phyloP scores from a whole-genome alignment of 2,329 filamentous ascomycete species.

The Calonectria multiphialidica region DNA sequence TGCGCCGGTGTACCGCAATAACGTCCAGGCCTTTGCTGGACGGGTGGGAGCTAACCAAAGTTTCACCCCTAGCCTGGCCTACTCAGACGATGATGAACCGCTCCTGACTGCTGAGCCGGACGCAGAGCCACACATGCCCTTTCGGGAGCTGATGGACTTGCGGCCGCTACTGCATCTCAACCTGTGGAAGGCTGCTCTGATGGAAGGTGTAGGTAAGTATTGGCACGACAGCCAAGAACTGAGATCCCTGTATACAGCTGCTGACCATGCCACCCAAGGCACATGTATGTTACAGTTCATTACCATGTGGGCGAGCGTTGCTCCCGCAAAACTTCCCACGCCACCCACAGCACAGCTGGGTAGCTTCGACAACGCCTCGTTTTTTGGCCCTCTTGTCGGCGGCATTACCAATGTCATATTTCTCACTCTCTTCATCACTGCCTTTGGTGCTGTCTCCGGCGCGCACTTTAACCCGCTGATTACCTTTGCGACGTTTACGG shows the following conservation, averaged over 20 bases:
- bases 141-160: constrained; percentile 49
- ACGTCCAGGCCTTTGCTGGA: constrained; percentile 32
- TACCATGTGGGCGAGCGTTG: constrained; percentile 31
- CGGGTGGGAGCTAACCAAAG: constrained; percentile 38
- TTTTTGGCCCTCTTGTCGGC: constrained; percentile 46
- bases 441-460: constrained; percentile 61
- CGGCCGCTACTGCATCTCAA: constrained; percentile 47
- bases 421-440: constrained; percentile 63
- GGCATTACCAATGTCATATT: constrained; percentile 46
- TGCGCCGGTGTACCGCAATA: constrained; percentile 24
- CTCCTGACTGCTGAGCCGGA: constrained; percentile 50
- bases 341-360: constrained; percentile 31
- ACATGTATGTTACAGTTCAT: constrained; percentile 38
- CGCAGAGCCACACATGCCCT: constrained; percentile 54
- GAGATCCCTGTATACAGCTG: neutral
- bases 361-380: constrained; percentile 41
- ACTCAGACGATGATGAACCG: constrained; percentile 21
- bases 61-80: neutral
- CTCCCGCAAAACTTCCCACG: constrained; percentile 26
- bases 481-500: constrained; percentile 65
- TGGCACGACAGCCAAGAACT: neutral
- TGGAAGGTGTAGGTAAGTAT: constrained; percentile 50
- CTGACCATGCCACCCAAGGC: constrained; percentile 11
- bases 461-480: constrained; percentile 68
- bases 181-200: constrained; percentile 55